Conservation (phyloP, 352 stramenopile species). For the Chrysophaeum taylorii region DNA sequence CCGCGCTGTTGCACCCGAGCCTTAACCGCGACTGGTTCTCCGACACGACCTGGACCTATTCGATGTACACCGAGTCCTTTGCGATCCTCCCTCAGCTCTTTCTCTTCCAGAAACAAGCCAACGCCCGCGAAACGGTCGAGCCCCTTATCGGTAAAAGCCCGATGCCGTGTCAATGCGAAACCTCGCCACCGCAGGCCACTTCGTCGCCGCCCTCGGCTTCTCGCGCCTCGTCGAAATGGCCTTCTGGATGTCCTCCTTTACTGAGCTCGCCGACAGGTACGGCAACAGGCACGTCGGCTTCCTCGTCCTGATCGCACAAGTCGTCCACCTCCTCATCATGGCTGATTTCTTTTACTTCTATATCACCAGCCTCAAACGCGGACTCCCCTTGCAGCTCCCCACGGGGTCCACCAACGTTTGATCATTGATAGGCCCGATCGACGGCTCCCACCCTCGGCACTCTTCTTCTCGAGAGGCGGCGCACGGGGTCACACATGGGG, state of each 20-base stretch:
- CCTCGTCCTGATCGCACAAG: slow-evolving; percentile 94
- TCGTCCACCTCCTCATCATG: slow-evolving; percentile 95
- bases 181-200: slow-evolving; percentile 73
- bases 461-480: too few species aligned
- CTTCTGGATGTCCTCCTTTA: slow-evolving; percentile 97
- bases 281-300: slow-evolving; percentile 52
- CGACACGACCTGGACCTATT: slow-evolving; percentile 91
- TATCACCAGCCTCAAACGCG: slow-evolving; percentile 70
- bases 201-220: slow-evolving; percentile 86
- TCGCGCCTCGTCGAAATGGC: slow-evolving; percentile 87
- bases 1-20: slow-evolving; percentile 78
- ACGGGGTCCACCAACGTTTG: slow-evolving; percentile 36
- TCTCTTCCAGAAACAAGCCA: slow-evolving; percentile 91
- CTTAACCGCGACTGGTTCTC: slow-evolving; percentile 92
- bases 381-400: slow-evolving; percentile 52
- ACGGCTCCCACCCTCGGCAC: too few species aligned
- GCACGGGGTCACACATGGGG: too few species aligned
- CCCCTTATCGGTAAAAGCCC: not conserved
- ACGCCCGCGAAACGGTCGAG: slow-evolving; percentile 26
- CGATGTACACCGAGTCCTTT: slow-evolving; percentile 93
- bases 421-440: too few species aligned
- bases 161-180: slow-evolving; percentile 10
- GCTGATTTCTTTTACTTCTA: slow-evolving; percentile 99
- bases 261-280: slow-evolving; percentile 81
- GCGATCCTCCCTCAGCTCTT: slow-evolving; percentile 90